A percentile compares a stretch with the other conserved stretches of the same genome.
phyloP scores from a whole-genome alignment of 257 asterid species.

The Ilex aquifolium region DNA sequence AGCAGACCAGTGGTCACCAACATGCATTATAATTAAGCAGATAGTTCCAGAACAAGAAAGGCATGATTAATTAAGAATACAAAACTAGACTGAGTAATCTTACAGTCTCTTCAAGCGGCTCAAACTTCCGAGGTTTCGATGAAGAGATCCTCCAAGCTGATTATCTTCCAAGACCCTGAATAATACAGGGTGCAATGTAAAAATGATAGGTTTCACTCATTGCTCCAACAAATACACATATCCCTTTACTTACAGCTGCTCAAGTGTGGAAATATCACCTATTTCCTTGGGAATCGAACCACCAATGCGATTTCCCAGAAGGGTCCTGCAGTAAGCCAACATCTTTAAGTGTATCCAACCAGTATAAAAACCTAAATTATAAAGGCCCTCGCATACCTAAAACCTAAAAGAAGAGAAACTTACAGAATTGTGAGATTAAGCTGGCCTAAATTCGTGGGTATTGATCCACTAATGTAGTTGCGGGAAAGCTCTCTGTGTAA shows the following conservation, averaged over 20 bases:
- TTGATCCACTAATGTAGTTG: conserved; percentile 69
- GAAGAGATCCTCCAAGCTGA: conserved; percentile 76
- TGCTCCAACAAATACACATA: not conserved
- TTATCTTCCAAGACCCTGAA: conserved; percentile 74
- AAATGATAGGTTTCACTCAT: not conserved
- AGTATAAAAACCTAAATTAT: not conserved
- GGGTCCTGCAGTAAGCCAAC: conserved; percentile 36
- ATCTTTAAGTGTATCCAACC: not conserved
- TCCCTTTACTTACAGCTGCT: conserved; percentile 54
- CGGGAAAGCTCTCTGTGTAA: conserved; percentile 63
- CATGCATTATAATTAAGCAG: too few relatives aligned
- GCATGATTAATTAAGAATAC: not conserved
- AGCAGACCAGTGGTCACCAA: too few relatives aligned
- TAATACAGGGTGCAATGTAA: conserved; percentile 12
- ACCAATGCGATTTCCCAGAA: conserved; percentile 70
- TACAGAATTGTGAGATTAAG: conserved; percentile 50
- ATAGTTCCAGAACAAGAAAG: not conserved
- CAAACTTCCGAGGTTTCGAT: conserved; percentile 61
- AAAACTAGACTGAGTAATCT: conserved; percentile 24
- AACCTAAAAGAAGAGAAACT: conserved; percentile 20
- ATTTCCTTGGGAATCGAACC: conserved; percentile 70
- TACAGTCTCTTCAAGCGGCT: conserved; percentile 60
- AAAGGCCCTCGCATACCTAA: conserved; percentile 1
- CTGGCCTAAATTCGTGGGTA: conserved; percentile 49
- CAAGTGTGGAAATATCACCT: conserved; percentile 58